Evolutionary conservation across 768 basidiomycete species (phyloP), one percentile per base, ranked within the genome.

Genomic region (Termitomyces sp.): DNA sequence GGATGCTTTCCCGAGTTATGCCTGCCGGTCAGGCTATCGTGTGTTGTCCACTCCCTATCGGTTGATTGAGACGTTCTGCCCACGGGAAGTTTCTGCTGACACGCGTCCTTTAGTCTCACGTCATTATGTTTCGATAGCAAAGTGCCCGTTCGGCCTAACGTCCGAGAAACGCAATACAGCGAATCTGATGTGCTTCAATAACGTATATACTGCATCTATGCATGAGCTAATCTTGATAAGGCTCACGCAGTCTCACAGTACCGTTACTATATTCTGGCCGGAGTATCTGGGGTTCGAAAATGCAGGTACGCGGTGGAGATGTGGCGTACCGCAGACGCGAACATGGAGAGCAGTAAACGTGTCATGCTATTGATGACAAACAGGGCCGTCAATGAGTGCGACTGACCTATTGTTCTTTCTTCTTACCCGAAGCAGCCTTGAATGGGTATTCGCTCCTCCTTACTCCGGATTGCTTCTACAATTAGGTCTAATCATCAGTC

Each of bases 311-410:
- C 28, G 13, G 51, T 40, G 30, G 22, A 7, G 22, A 49, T 58
- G 58, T 58, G 58, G 58, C 58, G 58, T 58, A 58, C 53, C 57
- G 49, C n/a, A 20, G 47, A 49, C 20, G 24, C 46, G 22, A 33
- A 32, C 28, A 14, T 49, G 53, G n/a, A 52, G 47, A 43, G 24
- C 46, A 36, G 20, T 26, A 46, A 30, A n/a, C 20, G 26, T 45
- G 14, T 28, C 32, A 16, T 26, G 33, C 51, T 33, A 28, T 9
- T 20, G 35, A 28, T 40, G 38, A 47, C 20, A 53, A 51, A 32
- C 24, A 58, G 51, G 33, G 51, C 35, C 28, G 28, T 9, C 26
- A 36, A 28, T 8, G 51, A 33, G 50, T 42, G 26, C 40, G 52
- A 42, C 38, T 28, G 38, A 53, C 26, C 26, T 4, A 13, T 26